Conservation (phyloP, 768 basidiomycete genomes). For the Phylloporus scabripes region DNA sequence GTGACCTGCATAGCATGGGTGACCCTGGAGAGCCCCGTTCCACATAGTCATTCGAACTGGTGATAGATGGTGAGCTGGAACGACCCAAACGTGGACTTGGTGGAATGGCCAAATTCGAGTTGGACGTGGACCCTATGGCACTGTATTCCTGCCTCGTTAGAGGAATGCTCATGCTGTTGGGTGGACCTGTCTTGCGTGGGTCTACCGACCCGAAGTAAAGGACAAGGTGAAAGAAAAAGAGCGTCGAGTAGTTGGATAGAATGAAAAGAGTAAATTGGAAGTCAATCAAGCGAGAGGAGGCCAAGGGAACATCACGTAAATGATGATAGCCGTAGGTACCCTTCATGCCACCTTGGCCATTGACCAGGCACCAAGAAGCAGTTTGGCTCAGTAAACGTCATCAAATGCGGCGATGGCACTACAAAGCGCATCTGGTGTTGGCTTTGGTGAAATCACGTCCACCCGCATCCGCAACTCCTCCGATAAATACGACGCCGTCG, state of each 20-base stretch:
- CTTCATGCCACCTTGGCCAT: too few relatives aligned
- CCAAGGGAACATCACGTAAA: background rate
- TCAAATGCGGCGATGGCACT: conserved; percentile 25
- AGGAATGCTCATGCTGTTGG: conserved; percentile 23
- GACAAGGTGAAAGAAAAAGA: conserved; percentile 11
- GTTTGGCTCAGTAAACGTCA: background rate
- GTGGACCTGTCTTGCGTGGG: background rate
- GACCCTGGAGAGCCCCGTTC: conserved; percentile 14
- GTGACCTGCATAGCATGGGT: conserved; percentile 13
- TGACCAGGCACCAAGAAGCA: background rate
- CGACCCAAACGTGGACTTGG: conserved; percentile 9
- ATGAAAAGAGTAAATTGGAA: background rate
- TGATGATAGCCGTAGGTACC: background rate
- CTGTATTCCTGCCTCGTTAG: conserved; percentile 24
- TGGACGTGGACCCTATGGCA: conserved; percentile 22
- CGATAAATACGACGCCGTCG: conserved; percentile 49
- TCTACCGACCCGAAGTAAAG: background rate
- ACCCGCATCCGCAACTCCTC: conserved; percentile 45
- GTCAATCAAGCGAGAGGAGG: background rate
- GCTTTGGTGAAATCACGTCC: conserved; percentile 50
- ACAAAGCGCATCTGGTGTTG: conserved; percentile 49
- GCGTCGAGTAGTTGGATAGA: conserved; percentile 16
- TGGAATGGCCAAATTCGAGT: conserved; percentile 15
- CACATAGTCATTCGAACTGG: conserved; percentile 14
- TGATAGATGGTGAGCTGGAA: conserved; percentile 14